A percentile compares a stretch with the other conserved stretches of the same genome.
Conservation (phyloP, 768 basidiomycete genomes). For the Boletus tylopilopsis region DNA sequence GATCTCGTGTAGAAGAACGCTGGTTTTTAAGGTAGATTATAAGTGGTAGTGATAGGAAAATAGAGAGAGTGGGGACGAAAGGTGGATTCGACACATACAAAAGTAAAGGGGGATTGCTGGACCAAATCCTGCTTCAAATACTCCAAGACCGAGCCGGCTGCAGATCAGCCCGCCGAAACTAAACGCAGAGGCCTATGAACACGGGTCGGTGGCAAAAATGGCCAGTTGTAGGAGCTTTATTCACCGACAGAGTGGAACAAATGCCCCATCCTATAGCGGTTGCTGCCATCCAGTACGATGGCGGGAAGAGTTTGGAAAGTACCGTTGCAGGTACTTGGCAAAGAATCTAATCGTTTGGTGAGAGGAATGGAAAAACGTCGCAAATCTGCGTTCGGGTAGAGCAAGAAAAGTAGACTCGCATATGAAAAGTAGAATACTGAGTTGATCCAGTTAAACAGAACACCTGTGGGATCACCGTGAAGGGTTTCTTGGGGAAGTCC, state of each 20-base stretch:
- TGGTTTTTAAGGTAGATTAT: slow-evolving; percentile 25
- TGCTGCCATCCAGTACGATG: slow-evolving; percentile 62
- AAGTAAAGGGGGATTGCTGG: slow-evolving; percentile 77
- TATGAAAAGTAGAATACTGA: slow-evolving; percentile 80
- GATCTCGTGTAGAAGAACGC: slow-evolving; percentile 75
- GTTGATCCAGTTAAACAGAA: slow-evolving; percentile 69
- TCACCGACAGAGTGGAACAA: slow-evolving; percentile 69
- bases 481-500: slow-evolving; percentile 66
- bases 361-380: background rate
- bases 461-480: slow-evolving; percentile 61
- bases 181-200: slow-evolving; percentile 54
- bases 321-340: slow-evolving; percentile 66
- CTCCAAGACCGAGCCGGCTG: slow-evolving; percentile 59
- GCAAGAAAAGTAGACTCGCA: slow-evolving; percentile 34
- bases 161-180: slow-evolving; percentile 57
- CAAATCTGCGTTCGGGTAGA: background rate
- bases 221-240: background rate
- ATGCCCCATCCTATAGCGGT: slow-evolving; percentile 72
- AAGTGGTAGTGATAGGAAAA: background rate
- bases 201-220: background rate
- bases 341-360: slow-evolving; percentile 46
- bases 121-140: slow-evolving; percentile 77
- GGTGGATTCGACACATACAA: slow-evolving; percentile 41
- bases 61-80: background rate
- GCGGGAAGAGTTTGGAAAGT: slow-evolving; percentile 63